Evolutionary conservation across 2,329 filamentous ascomycete genomes (phyloP).

Genomic region (Fusarium newnesense): DNA sequence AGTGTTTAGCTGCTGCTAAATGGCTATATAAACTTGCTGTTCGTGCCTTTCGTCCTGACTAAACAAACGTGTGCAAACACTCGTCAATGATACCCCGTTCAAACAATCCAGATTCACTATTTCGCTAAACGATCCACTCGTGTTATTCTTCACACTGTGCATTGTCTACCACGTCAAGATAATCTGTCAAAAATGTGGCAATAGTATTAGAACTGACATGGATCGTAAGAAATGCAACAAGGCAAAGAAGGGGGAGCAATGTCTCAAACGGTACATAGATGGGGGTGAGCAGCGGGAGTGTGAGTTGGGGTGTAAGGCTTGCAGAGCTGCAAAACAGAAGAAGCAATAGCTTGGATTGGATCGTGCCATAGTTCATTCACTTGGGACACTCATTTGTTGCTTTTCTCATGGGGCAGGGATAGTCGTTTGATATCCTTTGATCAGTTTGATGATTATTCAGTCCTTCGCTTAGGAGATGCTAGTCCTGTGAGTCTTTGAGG

Average conservation of each 20-base stretch:
- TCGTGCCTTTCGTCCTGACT: fast-evolving
- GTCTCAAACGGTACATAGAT: neutral
- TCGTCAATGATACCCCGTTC: neutral
- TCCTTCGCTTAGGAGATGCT: neutral
- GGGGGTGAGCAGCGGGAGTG: neutral
- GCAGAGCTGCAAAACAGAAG: neutral
- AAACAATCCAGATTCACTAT: fast-evolving
- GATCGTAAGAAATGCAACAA: neutral
- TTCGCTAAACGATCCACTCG: fast-evolving
- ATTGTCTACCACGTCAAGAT: neutral
- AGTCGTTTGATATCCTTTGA: neutral
- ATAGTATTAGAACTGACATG: neutral
- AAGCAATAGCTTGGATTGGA: fast-evolving
- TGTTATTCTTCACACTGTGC: fast-evolving
- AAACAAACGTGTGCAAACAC: neutral
- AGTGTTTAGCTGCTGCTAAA: no score
- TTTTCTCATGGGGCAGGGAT: fast-evolving
- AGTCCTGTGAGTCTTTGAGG: neutral
- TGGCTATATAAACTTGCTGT: fast-evolving
- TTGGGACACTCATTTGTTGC: neutral
- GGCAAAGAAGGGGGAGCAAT: neutral
- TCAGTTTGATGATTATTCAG: neutral
- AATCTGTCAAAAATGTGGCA: neutral
- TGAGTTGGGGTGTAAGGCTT: neutral
- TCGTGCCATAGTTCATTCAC: no score